Evolutionary conservation across 805 yeast genomes (phyloP).

Genomic region (Ogataea nitratoaversa): DNA sequence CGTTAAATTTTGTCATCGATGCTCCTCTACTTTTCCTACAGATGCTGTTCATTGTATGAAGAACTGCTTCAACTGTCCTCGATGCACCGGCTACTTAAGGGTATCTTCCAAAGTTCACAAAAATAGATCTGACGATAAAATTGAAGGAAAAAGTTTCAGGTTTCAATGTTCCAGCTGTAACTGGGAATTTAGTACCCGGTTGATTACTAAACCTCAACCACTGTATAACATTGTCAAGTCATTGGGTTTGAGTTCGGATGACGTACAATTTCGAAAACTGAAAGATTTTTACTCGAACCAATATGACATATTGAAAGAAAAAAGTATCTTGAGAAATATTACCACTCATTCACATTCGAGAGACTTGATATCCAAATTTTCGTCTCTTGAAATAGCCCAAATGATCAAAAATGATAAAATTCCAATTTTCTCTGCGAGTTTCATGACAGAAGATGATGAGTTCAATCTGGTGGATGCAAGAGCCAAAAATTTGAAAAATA

Average conservation of each 20-base stretch:
- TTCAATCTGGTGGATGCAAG: background rate
- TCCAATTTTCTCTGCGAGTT: slow-evolving; percentile 1
- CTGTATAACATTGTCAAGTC: slow-evolving; percentile 27
- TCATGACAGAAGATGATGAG: background rate
- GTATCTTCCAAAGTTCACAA: slow-evolving; percentile 15
- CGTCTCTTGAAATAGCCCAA: slow-evolving; percentile 21
- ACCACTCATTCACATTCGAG: slow-evolving; percentile 3
- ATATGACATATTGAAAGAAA: slow-evolving; percentile 10
- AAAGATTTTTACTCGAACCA: slow-evolving; percentile 14
- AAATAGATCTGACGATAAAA: slow-evolving; percentile 5
- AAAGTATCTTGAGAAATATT: slow-evolving; percentile 1
- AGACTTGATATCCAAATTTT: slow-evolving; percentile 12
- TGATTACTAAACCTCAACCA: slow-evolving; percentile 39
- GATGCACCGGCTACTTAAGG: slow-evolving; percentile 19
- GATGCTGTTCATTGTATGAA: slow-evolving; percentile 21
- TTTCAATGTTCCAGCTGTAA: slow-evolving; percentile 36
- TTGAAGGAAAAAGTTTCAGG: slow-evolving; percentile 31
- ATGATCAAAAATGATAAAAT: slow-evolving; percentile 7
- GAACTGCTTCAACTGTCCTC: slow-evolving; percentile 34
- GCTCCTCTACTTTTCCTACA: slow-evolving; percentile 11
- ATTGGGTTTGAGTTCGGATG: slow-evolving; percentile 7
- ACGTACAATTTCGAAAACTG: slow-evolving; percentile 12
- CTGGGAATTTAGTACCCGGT: slow-evolving; percentile 34
- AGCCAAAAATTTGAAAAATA: background rate
- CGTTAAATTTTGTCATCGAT: slow-evolving; percentile 27